Evolutionary conservation across 495 filamentous ascomycete species (phyloP).

Genomic region (Aspergillus mulundensis): DNA sequence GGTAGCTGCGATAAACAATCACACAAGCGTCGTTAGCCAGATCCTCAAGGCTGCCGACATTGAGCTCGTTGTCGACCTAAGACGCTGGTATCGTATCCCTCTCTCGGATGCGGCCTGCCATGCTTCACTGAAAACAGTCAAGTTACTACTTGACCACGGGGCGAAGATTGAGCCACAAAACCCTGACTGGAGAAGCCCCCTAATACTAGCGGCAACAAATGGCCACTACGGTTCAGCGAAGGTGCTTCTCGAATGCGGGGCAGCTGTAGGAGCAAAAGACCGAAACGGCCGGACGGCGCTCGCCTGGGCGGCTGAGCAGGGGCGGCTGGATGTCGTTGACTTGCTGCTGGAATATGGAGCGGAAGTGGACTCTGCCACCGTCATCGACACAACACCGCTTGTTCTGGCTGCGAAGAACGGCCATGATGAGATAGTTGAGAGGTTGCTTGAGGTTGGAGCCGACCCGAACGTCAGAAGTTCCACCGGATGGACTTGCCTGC

Average conservation of each 20-base stretch:
- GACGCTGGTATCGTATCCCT: background rate
- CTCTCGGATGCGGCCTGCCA: background rate
- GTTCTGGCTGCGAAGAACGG: background rate
- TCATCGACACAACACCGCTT: background rate
- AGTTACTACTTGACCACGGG: slow-evolving; percentile 9
- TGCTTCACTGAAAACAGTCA: background rate
- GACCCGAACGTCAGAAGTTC: background rate
- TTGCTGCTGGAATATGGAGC: background rate
- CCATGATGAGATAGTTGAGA: background rate
- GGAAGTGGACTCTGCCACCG: background rate
- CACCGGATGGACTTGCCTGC: background rate
- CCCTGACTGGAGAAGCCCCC: background rate
- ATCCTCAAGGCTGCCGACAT: background rate
- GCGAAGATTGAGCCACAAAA: background rate
- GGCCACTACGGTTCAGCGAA: background rate
- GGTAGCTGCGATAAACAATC: background rate
- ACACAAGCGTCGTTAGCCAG: background rate
- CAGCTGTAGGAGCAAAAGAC: slow-evolving; percentile 4
- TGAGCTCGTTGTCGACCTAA: background rate
- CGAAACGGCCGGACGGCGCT: slow-evolving; percentile 4
- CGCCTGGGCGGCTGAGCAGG: background rate
- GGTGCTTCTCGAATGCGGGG: slow-evolving; percentile 1
- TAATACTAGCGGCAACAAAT: background rate
- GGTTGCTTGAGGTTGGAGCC: slow-evolving; percentile 2
- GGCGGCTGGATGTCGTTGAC: background rate